Evolutionary conservation across 1,284 basidiomycete genomes (phyloP), one percentile per base, ranked within the genome.

Genomic region (Trichosporon coremiiforme): DNA sequence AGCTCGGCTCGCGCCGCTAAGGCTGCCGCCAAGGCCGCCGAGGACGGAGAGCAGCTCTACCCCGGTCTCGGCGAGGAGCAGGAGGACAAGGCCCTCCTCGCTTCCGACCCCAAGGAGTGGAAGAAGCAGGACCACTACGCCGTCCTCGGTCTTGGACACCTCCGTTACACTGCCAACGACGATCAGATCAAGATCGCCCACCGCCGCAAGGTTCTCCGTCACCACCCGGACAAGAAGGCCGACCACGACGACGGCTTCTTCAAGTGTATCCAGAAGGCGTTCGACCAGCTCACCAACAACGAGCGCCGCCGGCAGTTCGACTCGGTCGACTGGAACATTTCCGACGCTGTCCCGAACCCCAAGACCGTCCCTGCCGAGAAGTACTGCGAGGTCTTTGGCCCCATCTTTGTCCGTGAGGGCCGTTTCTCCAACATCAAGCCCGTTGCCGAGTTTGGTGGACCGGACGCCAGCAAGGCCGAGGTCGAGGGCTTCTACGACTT

Each of bases 111-210:
- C 17, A 98, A 98, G 84, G 95, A 98, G 83, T 99, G 96, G 96
- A 99, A 99, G 93, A 94, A 95, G 88, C 97, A 98, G 89, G 96
- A 99, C 83, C 94, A 98, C 83, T 98, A 98, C 82, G 93, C 92
- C 70, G 93, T 98, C 41, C 90, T 98, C 67, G 96, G 96, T 78
- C 88, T 99, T 5, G 96, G 94, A 31, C 89, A 91, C 79, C 87
- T 98, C 70, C 88, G 96, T 71, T 94, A 92, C 88, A 90, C 87
- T 76, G 96, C 96, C 10, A 94, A 89, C 20, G 88, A 90, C 47
- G 94, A 91, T 72, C 96, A 99, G 82, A 99, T 99, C 84, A 96
- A 95, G 85, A 89, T 97, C 80, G 94, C 96, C 73, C 95, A 97
- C 86, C 93, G 95, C 79, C 95, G 96, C 87, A 99, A 99, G 86